phyloP scores from a whole-genome alignment of 495 filamentous ascomycete genomes.

The Chaetomium tenue region DNA sequence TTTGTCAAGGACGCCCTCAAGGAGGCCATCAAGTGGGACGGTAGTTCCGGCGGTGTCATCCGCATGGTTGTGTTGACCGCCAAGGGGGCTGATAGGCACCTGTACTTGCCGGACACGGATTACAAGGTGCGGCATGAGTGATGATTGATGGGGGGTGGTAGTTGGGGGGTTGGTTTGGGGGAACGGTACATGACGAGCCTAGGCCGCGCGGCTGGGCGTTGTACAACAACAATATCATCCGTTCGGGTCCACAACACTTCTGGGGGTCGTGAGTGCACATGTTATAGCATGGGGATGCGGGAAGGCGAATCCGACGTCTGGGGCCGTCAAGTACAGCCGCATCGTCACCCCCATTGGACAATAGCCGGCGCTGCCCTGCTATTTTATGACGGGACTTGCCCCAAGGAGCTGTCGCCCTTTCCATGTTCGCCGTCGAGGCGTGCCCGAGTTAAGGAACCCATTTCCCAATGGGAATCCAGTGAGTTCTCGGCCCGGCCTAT shows the following conservation, averaged over 20 bases:
- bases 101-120: slow-evolving; percentile 84
- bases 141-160: neutral
- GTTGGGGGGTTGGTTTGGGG: neutral
- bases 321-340: no score
- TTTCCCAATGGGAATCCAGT: no score
- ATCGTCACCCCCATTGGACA: no score
- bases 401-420: no score
- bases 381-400: no score
- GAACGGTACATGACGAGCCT: neutral
- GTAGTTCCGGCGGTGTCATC: slow-evolving; percentile 96
- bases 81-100: slow-evolving; percentile 80
- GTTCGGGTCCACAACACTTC: neutral
- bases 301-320: no score
- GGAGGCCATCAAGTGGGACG: slow-evolving; percentile 99
- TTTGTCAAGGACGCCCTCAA: slow-evolving; percentile 88
- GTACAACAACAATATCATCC: slow-evolving; percentile 18
- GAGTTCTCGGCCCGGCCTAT: no score
- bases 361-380: no score
- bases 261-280: neutral
- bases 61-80: slow-evolving; percentile 91
- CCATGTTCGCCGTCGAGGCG: no score
- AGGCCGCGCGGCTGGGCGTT: slow-evolving; percentile 8
- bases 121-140: slow-evolving; percentile 58
- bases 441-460: no score
- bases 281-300: neutral